Evolutionary conservation across 495 filamentous ascomycete genomes (phyloP), one percentile per base, ranked within the genome.

Genomic region (Hypoxylon cercidicola): DNA sequence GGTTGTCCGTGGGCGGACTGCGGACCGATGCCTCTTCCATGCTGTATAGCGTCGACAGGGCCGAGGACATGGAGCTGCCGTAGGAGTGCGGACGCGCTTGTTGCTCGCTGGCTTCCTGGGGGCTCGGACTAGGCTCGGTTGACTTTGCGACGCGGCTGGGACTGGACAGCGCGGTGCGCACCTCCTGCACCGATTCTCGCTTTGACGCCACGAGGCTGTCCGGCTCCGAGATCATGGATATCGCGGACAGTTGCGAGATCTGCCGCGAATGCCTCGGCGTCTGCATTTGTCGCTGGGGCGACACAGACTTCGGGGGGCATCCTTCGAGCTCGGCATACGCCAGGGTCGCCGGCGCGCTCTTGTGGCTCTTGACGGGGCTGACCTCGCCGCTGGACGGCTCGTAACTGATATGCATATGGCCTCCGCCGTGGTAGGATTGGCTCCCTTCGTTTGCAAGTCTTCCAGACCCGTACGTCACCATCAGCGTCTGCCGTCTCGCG

Each of bases 11-110:
- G 7, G 68, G 70, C 2, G 57, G 64, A 23, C 61, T 66, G 39
- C 53, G 64, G 20, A 62, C 32, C 9, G 64, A 68, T 4, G 49
- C 32, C 55, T 81, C 79, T 52, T 81, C 78, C 68, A 77, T 76
- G 55, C 78, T 81, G 53, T 79, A 75, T 1, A 81, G 54, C 2
- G 78, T 81, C 10, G 79, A 81, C 9, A 81, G 66, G 10, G 76
- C 71, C 2, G 77, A 79, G 4, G 78, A 80, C 19, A 74, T 30
- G 0, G 75, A 72, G 61, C 74, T 78, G 8, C 68, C 70, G 11
- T 50, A 48, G 2, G 78, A 79, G n/a, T 55, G 55, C 12, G 63
- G 50, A 0, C 44, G 55, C 20, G 44, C 0, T 6, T 53, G 61
- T 28, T 69, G 54, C 11, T 37, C 3, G 25, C 25, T 46, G 12